These are phyloP conservation scores for Umbilicaria muhlenbergii DNA, from an alignment of 495 filamentous ascomycete species.

Conservation along the genomic window DNA sequence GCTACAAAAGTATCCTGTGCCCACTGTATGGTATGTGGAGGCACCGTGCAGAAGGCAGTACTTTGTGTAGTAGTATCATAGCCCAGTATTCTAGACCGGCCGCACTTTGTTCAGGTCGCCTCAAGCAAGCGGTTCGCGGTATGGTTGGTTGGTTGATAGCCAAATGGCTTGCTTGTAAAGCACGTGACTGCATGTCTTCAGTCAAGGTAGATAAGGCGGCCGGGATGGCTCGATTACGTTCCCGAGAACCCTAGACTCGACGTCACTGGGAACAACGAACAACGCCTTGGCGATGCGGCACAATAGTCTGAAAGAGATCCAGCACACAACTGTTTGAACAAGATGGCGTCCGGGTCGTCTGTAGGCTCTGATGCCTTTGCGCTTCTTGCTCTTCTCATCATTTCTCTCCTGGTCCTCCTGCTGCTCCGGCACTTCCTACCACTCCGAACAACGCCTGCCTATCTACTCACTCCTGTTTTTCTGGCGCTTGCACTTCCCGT, in stretches of 20 bases:
- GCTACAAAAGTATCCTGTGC: too few relatives aligned
- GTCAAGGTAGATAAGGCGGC: neutral
- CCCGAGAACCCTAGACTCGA: neutral
- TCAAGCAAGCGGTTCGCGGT: too few relatives aligned
- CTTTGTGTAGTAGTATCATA: too few relatives aligned
- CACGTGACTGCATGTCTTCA: neutral
- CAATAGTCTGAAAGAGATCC: too few relatives aligned
- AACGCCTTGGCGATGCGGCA: too few relatives aligned
- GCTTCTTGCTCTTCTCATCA: constrained; percentile 47
- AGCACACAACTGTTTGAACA: neutral
- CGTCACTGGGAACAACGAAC: neutral
- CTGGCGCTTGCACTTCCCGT: constrained; percentile 83
- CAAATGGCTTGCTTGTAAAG: too few relatives aligned
- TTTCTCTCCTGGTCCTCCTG: constrained; percentile 62
- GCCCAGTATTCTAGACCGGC: too few relatives aligned
- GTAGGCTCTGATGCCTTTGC: constrained; percentile 62
- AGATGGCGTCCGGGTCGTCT: constrained; percentile 18
- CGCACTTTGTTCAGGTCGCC: too few relatives aligned
- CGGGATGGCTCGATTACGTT: neutral
- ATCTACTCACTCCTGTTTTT: constrained; percentile 82
- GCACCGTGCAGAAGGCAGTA: too few relatives aligned
- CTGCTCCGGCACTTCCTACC: constrained; percentile 80
- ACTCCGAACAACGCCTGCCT: constrained; percentile 77
- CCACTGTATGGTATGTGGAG: too few relatives aligned
- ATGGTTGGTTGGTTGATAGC: too few relatives aligned